Conservation (phyloP, 768 basidiomycete genomes). For the Termitomyces sp. region DNA sequence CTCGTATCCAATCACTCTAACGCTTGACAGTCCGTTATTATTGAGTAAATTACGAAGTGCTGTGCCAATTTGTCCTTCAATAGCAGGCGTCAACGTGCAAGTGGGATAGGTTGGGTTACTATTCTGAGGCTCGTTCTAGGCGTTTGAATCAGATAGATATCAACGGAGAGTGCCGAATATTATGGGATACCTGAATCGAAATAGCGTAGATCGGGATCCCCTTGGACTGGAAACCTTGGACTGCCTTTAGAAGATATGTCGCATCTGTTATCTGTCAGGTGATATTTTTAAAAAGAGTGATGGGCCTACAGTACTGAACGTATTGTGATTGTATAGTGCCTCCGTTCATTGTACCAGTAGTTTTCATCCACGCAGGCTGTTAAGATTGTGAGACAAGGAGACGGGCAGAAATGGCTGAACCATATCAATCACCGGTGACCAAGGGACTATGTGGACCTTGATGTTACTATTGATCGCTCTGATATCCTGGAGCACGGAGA, state of each 20-base stretch:
- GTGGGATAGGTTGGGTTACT: conserved; percentile 71
- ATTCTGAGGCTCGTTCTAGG: conserved; percentile 50
- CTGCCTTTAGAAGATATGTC: conserved; percentile 67
- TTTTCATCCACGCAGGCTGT: conserved; percentile 82
- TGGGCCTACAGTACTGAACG: conserved; percentile 42
- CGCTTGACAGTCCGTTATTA: conserved; percentile 54
- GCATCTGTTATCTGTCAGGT: conserved; percentile 45
- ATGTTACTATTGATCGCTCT: conserved; percentile 50
- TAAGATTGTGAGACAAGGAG: background rate
- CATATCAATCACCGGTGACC: conserved; percentile 62
- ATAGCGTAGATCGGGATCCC: conserved; percentile 66
- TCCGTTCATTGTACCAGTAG: conserved; percentile 62
- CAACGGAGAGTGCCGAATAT: no score
- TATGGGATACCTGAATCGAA: conserved; percentile 41
- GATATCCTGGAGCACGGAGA: conserved; percentile 65
- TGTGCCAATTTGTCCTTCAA: conserved; percentile 59
- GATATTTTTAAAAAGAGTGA: background rate
- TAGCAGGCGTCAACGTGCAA: conserved; percentile 48
- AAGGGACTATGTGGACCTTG: conserved; percentile 62
- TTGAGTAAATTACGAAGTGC: conserved; percentile 59
- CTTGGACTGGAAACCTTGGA: conserved; percentile 65
- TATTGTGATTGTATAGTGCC: conserved; percentile 55
- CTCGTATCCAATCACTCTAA: conserved; percentile 58
- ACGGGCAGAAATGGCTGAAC: background rate
- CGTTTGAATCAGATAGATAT: background rate